Base-by-base conservation (phyloP, 2,329 filamentous ascomycete genomes). In the Colletotrichum destructivum region DNA sequence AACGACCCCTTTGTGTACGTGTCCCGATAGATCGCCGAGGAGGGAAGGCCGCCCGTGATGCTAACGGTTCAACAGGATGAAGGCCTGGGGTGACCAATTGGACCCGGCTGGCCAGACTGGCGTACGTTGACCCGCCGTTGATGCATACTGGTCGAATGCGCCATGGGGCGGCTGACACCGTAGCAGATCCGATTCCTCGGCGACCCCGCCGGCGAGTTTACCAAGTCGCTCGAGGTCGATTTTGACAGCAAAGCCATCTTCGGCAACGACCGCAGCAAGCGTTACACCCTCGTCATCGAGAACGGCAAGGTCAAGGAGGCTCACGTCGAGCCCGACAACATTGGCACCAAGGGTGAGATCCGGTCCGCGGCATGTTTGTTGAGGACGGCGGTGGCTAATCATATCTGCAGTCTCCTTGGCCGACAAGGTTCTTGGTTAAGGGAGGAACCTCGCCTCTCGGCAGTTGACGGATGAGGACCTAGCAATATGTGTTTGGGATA, bases 1-100 rank as follows among this genome's bases (percentile, higher is more conserved):
- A 98, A 98, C 81, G 96, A 98, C 81, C 90, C 95, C 23, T 98
- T 98, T 81, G 95, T 98, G 93, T 97, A 87, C 83, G 93, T 84
- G 7, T 12, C 18, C 18, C n/a, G 46, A 23, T 7, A 31, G 31
- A 52, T 40, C 9, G 16, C 4, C 8, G 38, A 46, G 11, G n/a
- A 26, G 7, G 35, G 62, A 35, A 42, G 21, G 62, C 47, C 64
- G 62, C 47, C 64, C 75, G 16, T 77, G 42, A 56, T 52, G 55
- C 42, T 71, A 49, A 69, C 46, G 18, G 16, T 11, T 40, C 70
- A n/a, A 55, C 56, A 96, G 94, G 56, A 98, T 95, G 89, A 97
- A 97, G 83, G 95, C 95, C 6, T 98, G 95, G 95, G 91, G 85
- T 57, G 89, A 92, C 74, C 86, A 89, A 73, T 88, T 98, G 54